Conservation (phyloP, 2,329 filamentous ascomycete species). For the Cladosporium velox region DNA sequence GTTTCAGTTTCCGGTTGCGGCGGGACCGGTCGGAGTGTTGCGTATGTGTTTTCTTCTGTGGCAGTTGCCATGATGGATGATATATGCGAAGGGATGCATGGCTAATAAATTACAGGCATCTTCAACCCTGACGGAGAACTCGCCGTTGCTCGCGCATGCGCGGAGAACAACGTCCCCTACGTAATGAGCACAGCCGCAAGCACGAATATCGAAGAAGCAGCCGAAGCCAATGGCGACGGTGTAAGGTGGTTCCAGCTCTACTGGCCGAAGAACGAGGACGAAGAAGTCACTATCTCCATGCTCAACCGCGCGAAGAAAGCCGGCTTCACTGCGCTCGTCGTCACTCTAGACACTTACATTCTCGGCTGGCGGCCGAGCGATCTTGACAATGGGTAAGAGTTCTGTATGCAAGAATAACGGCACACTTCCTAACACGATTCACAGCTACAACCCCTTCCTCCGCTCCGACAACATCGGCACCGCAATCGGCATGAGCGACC, state of each 20-base stretch:
- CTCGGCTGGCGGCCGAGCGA: conserved; percentile 65
- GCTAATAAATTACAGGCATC: conserved; percentile 25
- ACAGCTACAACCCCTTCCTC: conserved; percentile 28
- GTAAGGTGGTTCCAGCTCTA: conserved; percentile 74
- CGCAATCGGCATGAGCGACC: conserved; percentile 66
- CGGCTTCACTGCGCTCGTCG: conserved; percentile 18
- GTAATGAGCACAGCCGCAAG: conserved; percentile 66
- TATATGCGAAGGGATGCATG: too few relatives aligned
- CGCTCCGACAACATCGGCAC: conserved; percentile 51
- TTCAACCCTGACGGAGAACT: conserved; percentile 19
- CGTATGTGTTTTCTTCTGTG: neutral
- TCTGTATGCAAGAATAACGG: neutral
- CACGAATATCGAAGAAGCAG: conserved; percentile 67
- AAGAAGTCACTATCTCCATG: conserved; percentile 66
- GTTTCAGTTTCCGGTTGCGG: conserved; percentile 52
- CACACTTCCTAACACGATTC: neutral
- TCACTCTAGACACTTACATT: conserved; percentile 25
- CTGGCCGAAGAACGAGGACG: conserved; percentile 66
- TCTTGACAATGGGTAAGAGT: conserved; percentile 28
- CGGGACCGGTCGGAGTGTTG: conserved; percentile 46
- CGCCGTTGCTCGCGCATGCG: conserved; percentile 6
- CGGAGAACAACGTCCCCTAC: conserved; percentile 60
- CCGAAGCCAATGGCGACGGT: conserved; percentile 53
- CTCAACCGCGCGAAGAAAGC: conserved; percentile 59
- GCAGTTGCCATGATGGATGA: too few relatives aligned